Evolutionary conservation across 1,284 basidiomycete species (phyloP), one percentile per base, ranked within the genome.

Genomic region (Ustilago esculenta): DNA sequence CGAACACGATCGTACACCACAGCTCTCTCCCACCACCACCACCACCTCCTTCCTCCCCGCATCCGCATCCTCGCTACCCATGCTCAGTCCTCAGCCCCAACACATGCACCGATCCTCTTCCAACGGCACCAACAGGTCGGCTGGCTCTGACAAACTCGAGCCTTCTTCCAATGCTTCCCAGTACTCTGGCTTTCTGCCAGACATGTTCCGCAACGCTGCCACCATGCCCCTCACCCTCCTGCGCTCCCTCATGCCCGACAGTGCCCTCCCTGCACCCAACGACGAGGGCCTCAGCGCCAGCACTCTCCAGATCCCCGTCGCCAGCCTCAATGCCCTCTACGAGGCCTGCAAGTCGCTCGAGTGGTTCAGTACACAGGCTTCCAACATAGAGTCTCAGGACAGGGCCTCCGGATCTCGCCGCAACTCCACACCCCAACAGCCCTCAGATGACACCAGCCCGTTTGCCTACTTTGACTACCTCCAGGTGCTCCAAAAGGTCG

Each of bases 281-380:
- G 72, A 73, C 25, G 75, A 76, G 24, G 55, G 61, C 15, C 63
- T 75, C 21, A 67, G 61, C 27, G 64, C 72, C 10, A 72, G 60
- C 45, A 66, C 67, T 18, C 33, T 76, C 33, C 70, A 72, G 35
- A 56, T 76, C 5, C 75, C 75, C 14, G 60, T 75, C 37, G 60
- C 69, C n/a, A 71, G 65, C 54, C 53, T 76, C 34, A 64, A 59
- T 35, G 75, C 75, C 4, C 54, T 76, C 12, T 37, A 73, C n/a
- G 75, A 75, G 25, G 67, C 69, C 0, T 74, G 55, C 42, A 58
- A 72, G 21, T 51, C 54, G n/a, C 43, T 75, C 32, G 63, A 75
- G n/a, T 76, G 75, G 75, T 32, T 74, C 33, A 60, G 56, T 12
- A 53, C 46, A 6, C 44, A 51, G 39, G 50, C 60, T 8, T 18